These are phyloP conservation scores for Nemophila menziesii DNA, from an alignment of 257 asterid genomes.

Conservation along the genomic window DNA sequence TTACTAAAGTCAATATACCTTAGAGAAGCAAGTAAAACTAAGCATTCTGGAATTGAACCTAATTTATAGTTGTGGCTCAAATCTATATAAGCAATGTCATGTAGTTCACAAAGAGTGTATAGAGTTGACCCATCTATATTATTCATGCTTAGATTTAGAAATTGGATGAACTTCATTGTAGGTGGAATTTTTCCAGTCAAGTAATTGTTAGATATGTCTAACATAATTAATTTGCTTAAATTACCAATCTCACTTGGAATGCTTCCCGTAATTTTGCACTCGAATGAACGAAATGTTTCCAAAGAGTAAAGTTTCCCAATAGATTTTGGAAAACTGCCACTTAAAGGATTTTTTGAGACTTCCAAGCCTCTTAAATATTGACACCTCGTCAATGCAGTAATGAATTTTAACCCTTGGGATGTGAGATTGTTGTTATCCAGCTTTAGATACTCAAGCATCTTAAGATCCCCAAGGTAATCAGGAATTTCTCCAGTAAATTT, in stretches of 20 bases:
- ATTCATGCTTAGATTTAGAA: slow-evolving; percentile 11
- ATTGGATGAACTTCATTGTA: slow-evolving; percentile 4
- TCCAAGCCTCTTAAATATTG: slow-evolving; percentile 10
- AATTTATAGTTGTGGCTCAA: too few relatives aligned
- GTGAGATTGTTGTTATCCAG: too few relatives aligned
- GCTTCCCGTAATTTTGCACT: too few relatives aligned
- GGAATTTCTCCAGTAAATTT: slow-evolving; percentile 25
- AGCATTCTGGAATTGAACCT: too few relatives aligned
- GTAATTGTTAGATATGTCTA: slow-evolving; percentile 10
- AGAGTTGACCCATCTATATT: too few relatives aligned
- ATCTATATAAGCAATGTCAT: too few relatives aligned
- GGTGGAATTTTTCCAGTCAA: slow-evolving; percentile 16
- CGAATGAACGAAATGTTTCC: background rate
- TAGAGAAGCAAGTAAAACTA: too few relatives aligned
- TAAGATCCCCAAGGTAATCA: slow-evolving; percentile 20
- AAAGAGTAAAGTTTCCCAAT: slow-evolving; percentile 23
- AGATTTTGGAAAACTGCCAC: slow-evolving; percentile 24
- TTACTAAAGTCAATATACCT: too few relatives aligned
- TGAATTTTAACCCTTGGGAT: slow-evolving; percentile 3
- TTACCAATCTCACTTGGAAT: too few relatives aligned
- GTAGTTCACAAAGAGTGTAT: too few relatives aligned
- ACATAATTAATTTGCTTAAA: too few relatives aligned
- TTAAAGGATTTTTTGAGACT: slow-evolving; percentile 16
- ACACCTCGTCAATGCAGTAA: too few relatives aligned
- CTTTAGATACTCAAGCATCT: slow-evolving; percentile 17